phyloP scores from a whole-genome alignment of 176 grass and related monocot genomes.

The Musa schizocarpa region DNA sequence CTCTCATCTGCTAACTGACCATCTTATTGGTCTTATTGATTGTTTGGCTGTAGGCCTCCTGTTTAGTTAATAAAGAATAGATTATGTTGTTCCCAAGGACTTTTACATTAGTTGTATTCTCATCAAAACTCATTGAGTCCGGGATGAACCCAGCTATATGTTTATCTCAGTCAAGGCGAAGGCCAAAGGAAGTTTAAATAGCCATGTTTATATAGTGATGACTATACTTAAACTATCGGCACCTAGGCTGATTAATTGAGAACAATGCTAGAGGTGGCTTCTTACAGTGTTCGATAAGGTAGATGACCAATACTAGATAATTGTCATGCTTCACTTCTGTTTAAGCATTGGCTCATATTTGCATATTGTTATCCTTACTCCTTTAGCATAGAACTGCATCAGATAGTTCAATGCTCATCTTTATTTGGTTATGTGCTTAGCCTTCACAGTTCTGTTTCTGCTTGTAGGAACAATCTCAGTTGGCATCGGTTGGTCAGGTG shows the following conservation, averaged over 20 bases:
- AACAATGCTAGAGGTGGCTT: too few species aligned
- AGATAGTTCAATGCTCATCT: background rate
- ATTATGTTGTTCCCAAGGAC: background rate
- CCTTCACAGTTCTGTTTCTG: constrained; percentile 1
- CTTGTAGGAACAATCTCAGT: constrained; percentile 72
- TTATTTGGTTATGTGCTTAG: background rate
- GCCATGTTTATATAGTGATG: background rate
- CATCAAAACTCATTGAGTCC: too few species aligned
- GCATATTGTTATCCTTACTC: too few species aligned
- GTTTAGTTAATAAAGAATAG: background rate
- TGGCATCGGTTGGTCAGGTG: constrained; percentile 48
- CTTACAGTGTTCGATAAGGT: too few species aligned
- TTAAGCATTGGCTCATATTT: too few species aligned
- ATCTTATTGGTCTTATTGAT: too few species aligned
- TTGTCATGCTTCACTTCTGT: too few species aligned
- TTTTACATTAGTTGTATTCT: background rate
- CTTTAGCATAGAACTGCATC: background rate
- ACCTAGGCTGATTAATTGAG: too few species aligned
- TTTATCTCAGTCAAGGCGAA: background rate
- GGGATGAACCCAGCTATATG: too few species aligned
- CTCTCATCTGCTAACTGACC: too few species aligned
- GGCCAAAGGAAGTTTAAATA: background rate
- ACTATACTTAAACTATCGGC: background rate
- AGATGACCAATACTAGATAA: too few species aligned
- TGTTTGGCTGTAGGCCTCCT: background rate